These are phyloP conservation scores for Lolium perenne DNA, from an alignment of 176 grass and related monocot species.

Conservation along the genomic window DNA sequence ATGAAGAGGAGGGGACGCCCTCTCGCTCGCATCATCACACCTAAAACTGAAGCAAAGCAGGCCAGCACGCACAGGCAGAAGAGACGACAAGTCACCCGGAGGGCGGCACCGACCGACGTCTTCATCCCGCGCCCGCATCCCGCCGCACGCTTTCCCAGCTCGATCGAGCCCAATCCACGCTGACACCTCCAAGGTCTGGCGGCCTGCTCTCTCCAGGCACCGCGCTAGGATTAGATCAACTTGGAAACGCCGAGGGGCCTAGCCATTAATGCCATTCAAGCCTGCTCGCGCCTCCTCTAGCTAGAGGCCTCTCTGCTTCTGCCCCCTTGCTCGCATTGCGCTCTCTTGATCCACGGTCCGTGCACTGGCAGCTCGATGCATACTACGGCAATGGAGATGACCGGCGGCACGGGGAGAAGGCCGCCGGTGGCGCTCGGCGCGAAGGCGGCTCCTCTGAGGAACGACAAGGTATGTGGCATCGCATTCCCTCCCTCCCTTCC, in stretches of 20 bases:
- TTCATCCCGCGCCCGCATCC: not conserved
- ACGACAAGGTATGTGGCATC: constrained; percentile 66
- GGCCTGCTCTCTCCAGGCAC: constrained; percentile 12
- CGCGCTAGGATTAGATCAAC: not conserved
- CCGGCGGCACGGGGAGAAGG: constrained; percentile 39
- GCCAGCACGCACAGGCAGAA: not conserved
- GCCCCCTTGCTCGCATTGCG: not conserved
- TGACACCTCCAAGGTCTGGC: not conserved
- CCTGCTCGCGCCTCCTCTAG: not conserved
- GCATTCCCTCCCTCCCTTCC: constrained; percentile 9
- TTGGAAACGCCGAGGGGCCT: not conserved
- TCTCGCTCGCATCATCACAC: not conserved
- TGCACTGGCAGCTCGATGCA: constrained; percentile 21
- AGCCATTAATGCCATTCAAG: constrained; percentile 36
- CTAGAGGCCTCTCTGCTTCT: not conserved
- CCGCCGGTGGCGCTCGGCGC: constrained; percentile 42
- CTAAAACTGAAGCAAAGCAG: not conserved
- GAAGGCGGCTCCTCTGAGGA: constrained; percentile 54
- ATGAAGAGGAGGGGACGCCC: too few species aligned
- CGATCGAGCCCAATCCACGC: not conserved
- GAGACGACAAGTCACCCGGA: not conserved
- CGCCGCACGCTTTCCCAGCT: not conserved
- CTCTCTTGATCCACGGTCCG: not conserved
- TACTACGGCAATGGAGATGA: constrained; percentile 39
- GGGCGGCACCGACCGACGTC: not conserved